Evolutionary conservation across 2,329 filamentous ascomycete species (phyloP).

Genomic region (Diplocarpon mali): DNA sequence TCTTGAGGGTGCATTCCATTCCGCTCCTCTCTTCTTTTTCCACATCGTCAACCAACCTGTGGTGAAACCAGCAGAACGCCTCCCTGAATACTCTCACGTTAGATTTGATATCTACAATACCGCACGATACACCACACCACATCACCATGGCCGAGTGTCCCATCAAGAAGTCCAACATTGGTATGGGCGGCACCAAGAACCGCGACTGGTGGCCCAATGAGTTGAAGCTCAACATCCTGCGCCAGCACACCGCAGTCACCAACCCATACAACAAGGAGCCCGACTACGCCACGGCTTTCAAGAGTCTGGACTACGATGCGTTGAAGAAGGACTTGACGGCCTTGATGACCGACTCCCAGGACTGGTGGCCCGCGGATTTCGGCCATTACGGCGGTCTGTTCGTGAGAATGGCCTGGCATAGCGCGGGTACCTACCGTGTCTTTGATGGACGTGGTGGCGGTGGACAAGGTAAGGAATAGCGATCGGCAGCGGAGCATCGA

Average conservation of each 20-base stretch:
- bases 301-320: slow-evolving; percentile 56
- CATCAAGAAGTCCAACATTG: slow-evolving; percentile 14
- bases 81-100: too few relatives aligned
- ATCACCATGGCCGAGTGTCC: slow-evolving; percentile 20
- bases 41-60: too few relatives aligned
- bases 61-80: too few relatives aligned
- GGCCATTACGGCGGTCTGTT: slow-evolving; percentile 74
- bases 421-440: slow-evolving; percentile 67
- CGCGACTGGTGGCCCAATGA: slow-evolving; percentile 65
- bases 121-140: neutral
- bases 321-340: slow-evolving; percentile 64
- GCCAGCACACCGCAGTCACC: slow-evolving; percentile 52
- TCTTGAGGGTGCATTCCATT: too few relatives aligned
- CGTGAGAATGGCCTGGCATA: slow-evolving; percentile 74
- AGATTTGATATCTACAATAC: too few relatives aligned
- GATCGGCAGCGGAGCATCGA: neutral
- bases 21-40: too few relatives aligned
- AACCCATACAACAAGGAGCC: slow-evolving; percentile 55
- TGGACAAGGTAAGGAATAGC: slow-evolving; percentile 37
- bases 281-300: slow-evolving; percentile 63
- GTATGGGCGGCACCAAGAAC: slow-evolving; percentile 56
- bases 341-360: slow-evolving; percentile 68
- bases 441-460: slow-evolving; percentile 65
- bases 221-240: slow-evolving; percentile 59
- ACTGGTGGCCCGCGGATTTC: slow-evolving; percentile 75